phyloP scores from a whole-genome alignment of 208 protist genomes.

The Leishmania amazonensis region DNA sequence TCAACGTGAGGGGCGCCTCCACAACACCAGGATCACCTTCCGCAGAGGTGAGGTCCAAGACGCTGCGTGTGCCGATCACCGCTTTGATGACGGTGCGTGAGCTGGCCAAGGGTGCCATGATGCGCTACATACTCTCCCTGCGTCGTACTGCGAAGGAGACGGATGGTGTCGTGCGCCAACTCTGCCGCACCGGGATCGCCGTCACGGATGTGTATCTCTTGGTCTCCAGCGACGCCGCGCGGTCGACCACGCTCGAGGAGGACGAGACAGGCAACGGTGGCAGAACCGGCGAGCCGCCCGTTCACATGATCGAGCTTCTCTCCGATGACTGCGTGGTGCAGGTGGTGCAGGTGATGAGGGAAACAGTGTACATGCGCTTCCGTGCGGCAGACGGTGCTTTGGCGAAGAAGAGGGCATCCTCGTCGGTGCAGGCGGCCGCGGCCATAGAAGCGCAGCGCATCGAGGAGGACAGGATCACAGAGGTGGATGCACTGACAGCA shows the following conservation, averaged over 20 bases:
- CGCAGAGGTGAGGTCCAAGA: slow-evolving; percentile 18
- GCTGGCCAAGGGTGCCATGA: slow-evolving; percentile 83
- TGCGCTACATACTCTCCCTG: slow-evolving; percentile 61
- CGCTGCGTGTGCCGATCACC: slow-evolving; percentile 75
- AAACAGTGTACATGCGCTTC: slow-evolving; percentile 77
- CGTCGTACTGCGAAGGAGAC: slow-evolving; percentile 16
- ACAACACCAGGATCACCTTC: not conserved
- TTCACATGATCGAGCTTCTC: slow-evolving; percentile 57
- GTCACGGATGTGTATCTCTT: slow-evolving; percentile 27
- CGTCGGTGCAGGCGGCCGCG: not conserved
- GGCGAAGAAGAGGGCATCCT: not conserved
- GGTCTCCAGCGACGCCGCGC: not conserved
- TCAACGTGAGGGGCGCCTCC: not conserved
- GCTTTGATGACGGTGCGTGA: slow-evolving; percentile 69
- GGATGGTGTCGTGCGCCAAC: slow-evolving; percentile 8
- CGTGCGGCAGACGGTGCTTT: not conserved
- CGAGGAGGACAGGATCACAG: not conserved
- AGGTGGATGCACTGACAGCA: not conserved
- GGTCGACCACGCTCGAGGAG: slow-evolving; percentile 5
- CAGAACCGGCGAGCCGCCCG: slow-evolving; percentile 1
- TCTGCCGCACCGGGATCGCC: slow-evolving; percentile 25
- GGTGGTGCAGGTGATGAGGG: slow-evolving; percentile 67
- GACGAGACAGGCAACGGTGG: slow-evolving; percentile 14
- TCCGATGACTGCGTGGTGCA: slow-evolving; percentile 71
- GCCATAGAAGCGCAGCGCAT: not conserved